A percentile compares a stretch with the other conserved stretches of the same genome.
phyloP scores from a whole-genome alignment of 1,284 basidiomycete species.

The Ceratobasidium sp. region DNA sequence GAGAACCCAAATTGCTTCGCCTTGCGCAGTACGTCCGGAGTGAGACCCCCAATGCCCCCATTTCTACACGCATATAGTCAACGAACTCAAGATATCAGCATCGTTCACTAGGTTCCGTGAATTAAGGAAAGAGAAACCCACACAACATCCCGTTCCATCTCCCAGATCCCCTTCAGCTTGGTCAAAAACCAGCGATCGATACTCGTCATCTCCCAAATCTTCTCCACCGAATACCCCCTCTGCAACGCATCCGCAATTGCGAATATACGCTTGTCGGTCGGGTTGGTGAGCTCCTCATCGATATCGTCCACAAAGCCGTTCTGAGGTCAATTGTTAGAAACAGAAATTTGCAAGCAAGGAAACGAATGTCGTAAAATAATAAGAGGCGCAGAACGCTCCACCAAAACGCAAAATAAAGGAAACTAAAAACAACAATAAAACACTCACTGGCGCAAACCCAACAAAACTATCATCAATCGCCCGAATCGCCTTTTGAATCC shows the following conservation, averaged over 20 bases:
- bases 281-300: constrained; percentile 88
- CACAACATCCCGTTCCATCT: constrained; percentile 83
- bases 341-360: too few relatives aligned
- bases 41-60: constrained; percentile 63
- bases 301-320: constrained; percentile 88
- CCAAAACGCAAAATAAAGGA: background rate
- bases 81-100: background rate
- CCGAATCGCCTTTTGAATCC: constrained; percentile 97
- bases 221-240: constrained; percentile 92
- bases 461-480: constrained; percentile 95
- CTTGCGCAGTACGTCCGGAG: constrained; percentile 77
- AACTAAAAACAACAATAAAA: background rate
- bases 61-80: constrained; percentile 20
- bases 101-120: background rate
- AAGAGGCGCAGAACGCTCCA: too few relatives aligned
- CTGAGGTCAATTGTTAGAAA: constrained; percentile 58
- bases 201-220: constrained; percentile 96
- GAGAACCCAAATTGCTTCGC: constrained; percentile 98
- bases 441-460: constrained; percentile 87
- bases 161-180: constrained; percentile 85
- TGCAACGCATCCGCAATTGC: constrained; percentile 91
- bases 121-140: constrained; percentile 59
- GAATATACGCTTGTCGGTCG: constrained; percentile 93
- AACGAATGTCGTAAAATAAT: too few relatives aligned
- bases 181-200: constrained; percentile 99